Conservation (phyloP, 2,329 filamentous ascomycete species). For the Exophiala sideris region DNA sequence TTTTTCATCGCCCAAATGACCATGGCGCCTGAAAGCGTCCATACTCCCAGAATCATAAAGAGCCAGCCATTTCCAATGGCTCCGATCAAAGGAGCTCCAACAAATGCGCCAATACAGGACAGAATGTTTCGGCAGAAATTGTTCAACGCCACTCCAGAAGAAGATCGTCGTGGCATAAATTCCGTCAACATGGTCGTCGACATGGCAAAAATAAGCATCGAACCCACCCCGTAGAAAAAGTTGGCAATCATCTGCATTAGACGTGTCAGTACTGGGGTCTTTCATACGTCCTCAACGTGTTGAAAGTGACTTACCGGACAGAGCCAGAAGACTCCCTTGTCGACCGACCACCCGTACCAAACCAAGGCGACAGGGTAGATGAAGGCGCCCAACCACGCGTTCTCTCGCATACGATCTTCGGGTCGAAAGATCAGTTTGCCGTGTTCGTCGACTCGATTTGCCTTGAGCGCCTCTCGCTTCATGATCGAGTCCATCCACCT, state of each 20-base stretch:
- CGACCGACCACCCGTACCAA: conserved; percentile 72
- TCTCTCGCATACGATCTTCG: conserved; percentile 79
- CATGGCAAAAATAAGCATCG: conserved; percentile 73
- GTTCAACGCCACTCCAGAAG: conserved; percentile 66
- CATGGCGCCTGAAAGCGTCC: conserved; percentile 57
- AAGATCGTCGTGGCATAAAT: conserved; percentile 70
- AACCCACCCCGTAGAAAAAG: conserved; percentile 71
- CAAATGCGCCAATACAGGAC: conserved; percentile 66
- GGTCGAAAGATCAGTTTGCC: conserved; percentile 67
- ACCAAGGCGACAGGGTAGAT: conserved; percentile 69
- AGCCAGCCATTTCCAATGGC: conserved; percentile 74
- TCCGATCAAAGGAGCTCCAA: conserved; percentile 67
- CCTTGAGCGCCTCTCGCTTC: conserved; percentile 68
- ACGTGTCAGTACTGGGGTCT: conserved; percentile 23
- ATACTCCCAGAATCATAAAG: conserved; percentile 60
- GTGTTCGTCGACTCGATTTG: conserved; percentile 63
- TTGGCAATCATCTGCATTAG: conserved; percentile 54
- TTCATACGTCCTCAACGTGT: conserved; percentile 8
- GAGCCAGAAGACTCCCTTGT: conserved; percentile 62
- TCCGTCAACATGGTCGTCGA: conserved; percentile 81
- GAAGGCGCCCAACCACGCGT: conserved; percentile 70
- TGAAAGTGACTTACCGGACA: conserved; percentile 45
- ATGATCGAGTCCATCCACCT: conserved; percentile 79
- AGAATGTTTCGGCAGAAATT: conserved; percentile 80
- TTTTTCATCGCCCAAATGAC: conserved; percentile 57